A percentile compares a stretch with the other conserved stretches of the same genome.
Evolutionary conservation across 371 early-diverging fungal species (phyloP).

Genomic region (Lichtheimia hyalospora): DNA sequence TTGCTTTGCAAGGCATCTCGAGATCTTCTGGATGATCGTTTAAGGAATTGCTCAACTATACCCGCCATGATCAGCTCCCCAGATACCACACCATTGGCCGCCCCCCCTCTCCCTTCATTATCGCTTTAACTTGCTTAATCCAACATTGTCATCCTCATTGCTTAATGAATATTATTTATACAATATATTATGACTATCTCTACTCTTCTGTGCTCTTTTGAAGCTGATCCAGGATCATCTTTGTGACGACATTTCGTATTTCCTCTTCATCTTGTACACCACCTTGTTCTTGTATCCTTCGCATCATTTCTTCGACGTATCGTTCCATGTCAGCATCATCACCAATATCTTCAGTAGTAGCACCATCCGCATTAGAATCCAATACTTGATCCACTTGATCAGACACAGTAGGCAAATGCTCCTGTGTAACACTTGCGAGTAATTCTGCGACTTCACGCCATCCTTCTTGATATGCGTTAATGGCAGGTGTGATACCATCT

Average conservation of each 20-base stretch:
- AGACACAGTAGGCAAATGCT: constrained; percentile 20
- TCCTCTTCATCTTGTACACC: constrained; percentile 44
- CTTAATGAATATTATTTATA: too few relatives aligned
- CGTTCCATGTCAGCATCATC: constrained; percentile 19
- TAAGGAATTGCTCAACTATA: too few relatives aligned
- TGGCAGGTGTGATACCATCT: constrained; percentile 57
- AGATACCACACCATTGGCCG: too few relatives aligned
- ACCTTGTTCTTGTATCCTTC: constrained; percentile 35
- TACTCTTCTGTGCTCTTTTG: constrained; percentile 7
- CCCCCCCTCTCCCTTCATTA: too few relatives aligned
- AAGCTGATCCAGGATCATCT: constrained; percentile 40
- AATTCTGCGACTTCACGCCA: constrained; percentile 41
- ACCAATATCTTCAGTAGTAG: not conserved
- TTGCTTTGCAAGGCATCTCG: too few relatives aligned
- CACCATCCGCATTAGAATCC: constrained; percentile 9
- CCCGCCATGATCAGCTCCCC: too few relatives aligned
- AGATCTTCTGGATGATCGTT: too few relatives aligned
- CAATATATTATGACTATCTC: too few relatives aligned
- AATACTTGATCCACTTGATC: constrained; percentile 18
- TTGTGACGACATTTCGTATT: constrained; percentile 36
- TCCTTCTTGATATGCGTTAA: constrained; percentile 39
- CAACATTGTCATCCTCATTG: too few relatives aligned
- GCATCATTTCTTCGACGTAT: constrained; percentile 33
- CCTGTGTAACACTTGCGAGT: constrained; percentile 32
- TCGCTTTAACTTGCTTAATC: too few relatives aligned